Evolutionary conservation across 441 rosid genomes (phyloP), one percentile per base, ranked within the genome.

Genomic region (Mallotus japonicus): DNA sequence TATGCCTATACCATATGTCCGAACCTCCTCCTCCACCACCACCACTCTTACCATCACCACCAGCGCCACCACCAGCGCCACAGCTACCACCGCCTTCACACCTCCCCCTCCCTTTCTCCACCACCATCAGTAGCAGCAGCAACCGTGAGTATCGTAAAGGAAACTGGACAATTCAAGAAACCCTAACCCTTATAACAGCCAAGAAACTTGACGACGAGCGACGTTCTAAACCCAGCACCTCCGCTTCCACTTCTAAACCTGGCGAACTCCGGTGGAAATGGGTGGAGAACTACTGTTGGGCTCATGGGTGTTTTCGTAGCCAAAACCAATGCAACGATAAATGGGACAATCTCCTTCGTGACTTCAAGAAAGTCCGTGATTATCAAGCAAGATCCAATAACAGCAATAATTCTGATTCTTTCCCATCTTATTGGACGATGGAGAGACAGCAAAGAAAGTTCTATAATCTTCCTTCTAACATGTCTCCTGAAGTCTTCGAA

Each of bases 301-400:
- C 64, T 32, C 78, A 71, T 34, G 85, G 74, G 1, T 84, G 87
- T 51, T 69, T 24, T 73, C 83, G 89, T 50, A 84, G 86, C 80
- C 89, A 86, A 67, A 86, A 86, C 80, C 89, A 86, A 68, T 86
- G 89, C 83, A 86, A 86, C 77, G 89, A 86, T 73, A 86, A 86
- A 76, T 86, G 89, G 89, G 89, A 86, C 42, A 84, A 86, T 66
- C 89, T 82, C 76, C 86, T 84, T 69, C 85, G 86, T 28, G 89
- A 86, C 76, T 84, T 77, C 82, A 84, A 84, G 77, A 86, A 84
- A 76, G 66, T 86, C 58, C 76, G 85, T 3, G 81, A 81, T 8
- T 81, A 80, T 65, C 80, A 86, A 70, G 59, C 78, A 66, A 54
- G 76, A 62, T 65, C 77, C 70, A 28, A 64, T 34, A 72, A 50